Percentiles rank a stretch among this genome's conserved stretches.
Conservation (phyloP, 441 rosid species). For the Francoa sonchifolia region DNA sequence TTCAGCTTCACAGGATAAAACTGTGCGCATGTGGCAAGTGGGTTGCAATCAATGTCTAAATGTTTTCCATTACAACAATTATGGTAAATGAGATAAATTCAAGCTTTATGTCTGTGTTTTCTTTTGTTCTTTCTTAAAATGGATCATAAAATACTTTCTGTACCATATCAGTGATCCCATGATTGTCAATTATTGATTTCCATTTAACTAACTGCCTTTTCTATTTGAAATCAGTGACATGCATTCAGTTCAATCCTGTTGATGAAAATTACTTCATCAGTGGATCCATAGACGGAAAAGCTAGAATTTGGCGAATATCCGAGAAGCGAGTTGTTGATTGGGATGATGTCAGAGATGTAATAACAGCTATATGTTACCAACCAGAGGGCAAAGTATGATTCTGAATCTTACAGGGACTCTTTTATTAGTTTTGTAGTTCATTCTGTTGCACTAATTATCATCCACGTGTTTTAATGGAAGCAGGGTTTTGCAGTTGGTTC, state of each 20-base stretch:
- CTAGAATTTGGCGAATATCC: constrained; percentile 66
- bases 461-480: constrained; percentile 5
- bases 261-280: constrained; percentile 64
- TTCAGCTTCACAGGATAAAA: constrained; percentile 73
- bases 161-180: neutral
- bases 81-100: constrained; percentile 28
- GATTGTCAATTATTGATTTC: neutral
- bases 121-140: neutral
- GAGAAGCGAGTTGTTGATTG: constrained; percentile 64
- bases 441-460: constrained; percentile 5
- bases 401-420: constrained; percentile 1
- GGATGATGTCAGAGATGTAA: constrained; percentile 50
- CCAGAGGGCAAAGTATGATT: constrained; percentile 55
- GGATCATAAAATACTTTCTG: neutral
- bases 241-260: constrained; percentile 69
- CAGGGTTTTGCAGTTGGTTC: constrained; percentile 76
- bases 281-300: constrained; percentile 92
- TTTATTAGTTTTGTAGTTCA: too few species aligned
- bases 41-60: constrained; percentile 37
- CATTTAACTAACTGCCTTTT: neutral
- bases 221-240: constrained; percentile 52
- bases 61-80: constrained; percentile 46
- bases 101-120: neutral
- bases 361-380: constrained; percentile 63
- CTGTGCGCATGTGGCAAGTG: constrained; percentile 65